These are phyloP conservation scores for Fusarium sp. DNA, from an alignment of 2,329 filamentous ascomycete genomes.

Conservation along the genomic window DNA sequence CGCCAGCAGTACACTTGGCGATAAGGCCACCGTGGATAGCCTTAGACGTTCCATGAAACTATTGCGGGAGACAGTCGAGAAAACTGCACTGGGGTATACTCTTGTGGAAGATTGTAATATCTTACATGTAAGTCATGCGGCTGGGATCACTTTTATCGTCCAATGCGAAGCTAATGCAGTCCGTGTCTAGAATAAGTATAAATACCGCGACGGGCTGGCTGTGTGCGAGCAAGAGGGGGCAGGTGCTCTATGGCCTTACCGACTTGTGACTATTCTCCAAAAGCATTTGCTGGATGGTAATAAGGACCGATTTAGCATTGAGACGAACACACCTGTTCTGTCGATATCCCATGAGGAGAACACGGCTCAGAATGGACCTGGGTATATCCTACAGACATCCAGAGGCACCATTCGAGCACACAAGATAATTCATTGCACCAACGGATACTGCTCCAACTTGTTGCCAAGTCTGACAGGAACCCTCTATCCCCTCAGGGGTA, in stretches of 20 bases:
- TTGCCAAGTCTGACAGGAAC: constrained; percentile 57
- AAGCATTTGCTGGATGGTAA: constrained; percentile 46
- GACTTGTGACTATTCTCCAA: constrained; percentile 55
- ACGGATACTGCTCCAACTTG: constrained; percentile 61
- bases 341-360: constrained; percentile 24
- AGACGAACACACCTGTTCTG: constrained; percentile 48
- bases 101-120: not conserved
- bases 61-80: not conserved
- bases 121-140: constrained; percentile 24
- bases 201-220: constrained; percentile 8
- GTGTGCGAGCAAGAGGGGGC: constrained; percentile 53
- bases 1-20: not conserved
- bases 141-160: no score
- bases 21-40: not conserved
- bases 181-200: not conserved
- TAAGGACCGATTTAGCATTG: constrained; percentile 46
- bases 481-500: constrained; percentile 54
- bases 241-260: constrained; percentile 60
- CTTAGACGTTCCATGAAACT: not conserved
- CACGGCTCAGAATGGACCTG: constrained; percentile 41
- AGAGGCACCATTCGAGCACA: constrained; percentile 56
- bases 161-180: not conserved
- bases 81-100: not conserved
- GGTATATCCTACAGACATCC: constrained; percentile 53
- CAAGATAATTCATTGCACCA: constrained; percentile 66